These are phyloP conservation scores for Stagonosporopsis chrysanthemi DNA, from an alignment of 2,329 filamentous ascomycete genomes.

Conservation along the genomic window DNA sequence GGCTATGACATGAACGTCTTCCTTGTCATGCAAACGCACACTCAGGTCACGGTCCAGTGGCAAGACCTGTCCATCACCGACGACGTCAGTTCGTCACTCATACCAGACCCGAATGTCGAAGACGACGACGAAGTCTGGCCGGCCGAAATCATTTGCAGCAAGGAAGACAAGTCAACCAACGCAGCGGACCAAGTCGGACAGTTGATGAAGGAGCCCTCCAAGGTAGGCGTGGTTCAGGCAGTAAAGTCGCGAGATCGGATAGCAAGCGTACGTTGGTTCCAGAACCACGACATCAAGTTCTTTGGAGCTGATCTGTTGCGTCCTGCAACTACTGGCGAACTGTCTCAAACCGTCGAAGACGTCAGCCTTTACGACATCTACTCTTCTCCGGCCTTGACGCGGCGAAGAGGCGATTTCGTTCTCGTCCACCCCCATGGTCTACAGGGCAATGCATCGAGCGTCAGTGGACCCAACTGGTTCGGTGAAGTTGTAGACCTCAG, in stretches of 20 bases:
- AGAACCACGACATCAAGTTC: constrained; percentile 42
- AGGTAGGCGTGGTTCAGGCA: constrained; percentile 64
- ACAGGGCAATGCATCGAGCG: constrained; percentile 13
- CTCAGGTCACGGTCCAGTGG: constrained; percentile 64
- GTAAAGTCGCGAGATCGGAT: constrained; percentile 65
- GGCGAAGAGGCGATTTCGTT: constrained; percentile 62
- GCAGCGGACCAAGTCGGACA: constrained; percentile 19
- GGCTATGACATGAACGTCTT: constrained; percentile 68
- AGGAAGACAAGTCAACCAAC: constrained; percentile 39
- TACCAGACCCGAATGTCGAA: constrained; percentile 60
- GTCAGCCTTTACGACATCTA: constrained; percentile 67
- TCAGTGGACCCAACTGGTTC: constrained; percentile 57
- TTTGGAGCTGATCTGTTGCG: constrained; percentile 50
- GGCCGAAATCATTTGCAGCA: constrained; percentile 62
- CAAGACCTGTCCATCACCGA: constrained; percentile 62
- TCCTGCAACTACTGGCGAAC: constrained; percentile 53
- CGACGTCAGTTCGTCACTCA: constrained; percentile 55
- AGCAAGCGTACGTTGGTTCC: constrained; percentile 64
- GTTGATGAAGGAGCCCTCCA: constrained; percentile 53
- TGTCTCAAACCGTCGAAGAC: constrained; percentile 55
- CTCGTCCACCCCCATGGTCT: constrained; percentile 52
- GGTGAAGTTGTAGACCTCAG: constrained; percentile 64
- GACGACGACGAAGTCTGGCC: constrained; percentile 66
- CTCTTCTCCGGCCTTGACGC: constrained; percentile 57
- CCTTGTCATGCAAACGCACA: constrained; percentile 58